Evolutionary conservation across 2,329 filamentous ascomycete species (phyloP), one percentile per base, ranked within the genome.

Genomic region (Hymenoscyphus fraxineus): DNA sequence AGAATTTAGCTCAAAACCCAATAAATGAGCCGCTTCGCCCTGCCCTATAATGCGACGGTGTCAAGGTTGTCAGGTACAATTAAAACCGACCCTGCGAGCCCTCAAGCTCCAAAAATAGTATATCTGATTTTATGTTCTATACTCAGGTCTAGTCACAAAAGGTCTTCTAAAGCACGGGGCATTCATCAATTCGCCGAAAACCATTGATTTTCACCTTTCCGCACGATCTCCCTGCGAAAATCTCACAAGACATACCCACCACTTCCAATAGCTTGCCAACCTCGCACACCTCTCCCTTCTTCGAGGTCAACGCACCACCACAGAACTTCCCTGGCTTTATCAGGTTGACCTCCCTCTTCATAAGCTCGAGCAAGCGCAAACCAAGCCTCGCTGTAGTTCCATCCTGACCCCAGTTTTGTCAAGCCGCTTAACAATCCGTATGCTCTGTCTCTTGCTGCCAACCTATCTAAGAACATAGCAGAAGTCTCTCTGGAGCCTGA

Each of bases 251-350:
- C 72, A 63, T 74, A 73, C 12, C 89, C 85, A 31, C 82, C n/a
- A 59, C 89, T 84, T 22, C 87, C 86, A 59, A 82, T 82, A 3
- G 85, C 88, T 35, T 92, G 82, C 95, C 94, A 98, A 65, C 85
- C 84, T 64, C 95, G 86, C 58, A 97, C 84, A 0, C 89, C 92
- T 68, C 86, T 87, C 7, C 86, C 87, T 75, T 99, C 94, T 75
- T 98, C 95, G 38, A 99, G 81, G 77, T 97, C 93, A 13, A 99
- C 91, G 72, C 93, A 96, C 93, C 94, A 98, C 95, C 95, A 98
- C 6, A 98, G 82, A 57, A 93, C 92, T 71, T 95, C 90, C 79
- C 93, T 96, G 15, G 95, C 90, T 80, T 94, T 96, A 44, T 95
- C 91, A 1, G 86, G 78, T 79, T 97, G 91, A 0, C 90, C 91